These are phyloP conservation scores for Alternaria arbusti DNA, from an alignment of 2,329 filamentous ascomycete genomes.

Conservation along the genomic window DNA sequence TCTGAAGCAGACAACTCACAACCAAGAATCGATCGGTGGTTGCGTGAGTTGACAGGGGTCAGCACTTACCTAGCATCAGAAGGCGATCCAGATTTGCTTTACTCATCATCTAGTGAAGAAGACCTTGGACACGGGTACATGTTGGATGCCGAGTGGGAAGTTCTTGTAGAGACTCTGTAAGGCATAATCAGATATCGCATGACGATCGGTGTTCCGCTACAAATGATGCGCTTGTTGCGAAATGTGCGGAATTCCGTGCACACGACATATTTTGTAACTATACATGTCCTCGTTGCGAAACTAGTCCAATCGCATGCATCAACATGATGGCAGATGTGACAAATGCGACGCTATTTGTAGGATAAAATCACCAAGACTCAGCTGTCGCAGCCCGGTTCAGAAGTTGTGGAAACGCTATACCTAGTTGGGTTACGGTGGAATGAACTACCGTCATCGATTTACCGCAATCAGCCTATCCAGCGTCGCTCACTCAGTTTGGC, in stretches of 20 bases:
- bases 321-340: background rate
- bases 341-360: background rate
- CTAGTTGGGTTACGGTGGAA: background rate
- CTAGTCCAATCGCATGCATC: background rate
- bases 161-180: background rate
- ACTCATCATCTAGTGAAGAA: background rate
- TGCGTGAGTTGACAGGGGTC: background rate
- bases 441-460: slow-evolving; percentile 14
- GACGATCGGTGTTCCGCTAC: background rate
- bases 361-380: background rate
- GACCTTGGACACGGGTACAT: background rate
- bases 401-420: slow-evolving; percentile 3
- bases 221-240: background rate
- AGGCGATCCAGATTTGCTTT: background rate
- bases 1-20: background rate
- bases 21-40: background rate
- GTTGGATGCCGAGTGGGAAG: background rate
- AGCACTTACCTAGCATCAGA: background rate
- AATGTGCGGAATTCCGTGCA: background rate
- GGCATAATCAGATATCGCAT: background rate
- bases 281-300: background rate
- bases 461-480: background rate
- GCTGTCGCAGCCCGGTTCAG: background rate
- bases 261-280: background rate
- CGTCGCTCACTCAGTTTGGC: background rate